Percentiles rank a stretch among this genome's conserved stretches.
Evolutionary conservation across 1,284 basidiomycete species (phyloP).

Genomic region (Austroboletus novae-zelandiae): DNA sequence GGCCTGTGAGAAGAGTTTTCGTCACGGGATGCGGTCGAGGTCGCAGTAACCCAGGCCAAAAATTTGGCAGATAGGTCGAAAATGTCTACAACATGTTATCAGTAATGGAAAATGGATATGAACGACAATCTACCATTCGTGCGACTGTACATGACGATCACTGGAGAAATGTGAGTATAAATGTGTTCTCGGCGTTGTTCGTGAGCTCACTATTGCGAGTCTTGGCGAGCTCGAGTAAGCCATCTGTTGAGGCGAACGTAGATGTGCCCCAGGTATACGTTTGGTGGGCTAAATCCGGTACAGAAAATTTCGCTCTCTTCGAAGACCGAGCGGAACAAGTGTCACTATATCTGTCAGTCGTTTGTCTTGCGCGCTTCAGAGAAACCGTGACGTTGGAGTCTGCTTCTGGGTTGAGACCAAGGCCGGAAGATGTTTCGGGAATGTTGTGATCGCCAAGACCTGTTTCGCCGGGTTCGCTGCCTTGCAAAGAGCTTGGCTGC

Average conservation of each 20-base stretch:
- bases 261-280: background rate
- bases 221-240: slow-evolving; percentile 21
- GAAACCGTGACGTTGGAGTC: slow-evolving; percentile 1
- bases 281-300: background rate
- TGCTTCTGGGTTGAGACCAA: slow-evolving; percentile 22
- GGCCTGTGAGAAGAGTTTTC: slow-evolving; percentile 2
- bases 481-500: background rate
- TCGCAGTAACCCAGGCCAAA: slow-evolving; percentile 18
- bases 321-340: slow-evolving; percentile 2
- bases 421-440: slow-evolving; percentile 30
- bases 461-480: slow-evolving; percentile 32
- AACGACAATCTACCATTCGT: slow-evolving; percentile 18
- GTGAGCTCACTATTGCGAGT: slow-evolving; percentile 23
- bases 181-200: background rate
- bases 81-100: slow-evolving; percentile 16
- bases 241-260: slow-evolving; percentile 8
- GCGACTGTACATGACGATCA: slow-evolving; percentile 18
- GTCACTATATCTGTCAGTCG: slow-evolving; percentile 5
- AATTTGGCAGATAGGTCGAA: slow-evolving; percentile 20
- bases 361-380: slow-evolving; percentile 19
- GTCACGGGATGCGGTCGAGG: background rate
- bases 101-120: background rate
- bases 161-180: slow-evolving; percentile 11
- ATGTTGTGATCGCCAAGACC: slow-evolving; percentile 29
- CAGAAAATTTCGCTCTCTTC: slow-evolving; percentile 14